phyloP scores from a whole-genome alignment of 371 early-diverging fungal species.

The Rhizopus microsporus region DNA sequence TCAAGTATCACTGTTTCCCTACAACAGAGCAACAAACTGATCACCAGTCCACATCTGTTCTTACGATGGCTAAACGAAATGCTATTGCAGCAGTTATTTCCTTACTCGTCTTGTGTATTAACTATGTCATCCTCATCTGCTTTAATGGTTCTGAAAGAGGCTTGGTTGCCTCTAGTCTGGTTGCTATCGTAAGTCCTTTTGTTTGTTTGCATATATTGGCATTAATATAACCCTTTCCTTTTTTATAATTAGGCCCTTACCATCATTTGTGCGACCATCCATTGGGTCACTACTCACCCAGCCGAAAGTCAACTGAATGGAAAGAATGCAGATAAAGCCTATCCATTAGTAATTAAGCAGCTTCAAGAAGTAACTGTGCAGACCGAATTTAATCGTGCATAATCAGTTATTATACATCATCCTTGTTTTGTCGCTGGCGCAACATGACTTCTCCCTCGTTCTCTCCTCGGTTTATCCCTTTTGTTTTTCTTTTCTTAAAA shows the following conservation, averaged over 20 bases:
- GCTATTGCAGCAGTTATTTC: conserved; percentile 40
- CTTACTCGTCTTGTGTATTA: conserved; percentile 35
- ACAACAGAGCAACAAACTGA: conserved; percentile 33
- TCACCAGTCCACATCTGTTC: conserved; percentile 37
- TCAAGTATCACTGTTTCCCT: conserved; percentile 47
- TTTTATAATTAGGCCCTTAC: conserved; percentile 21
- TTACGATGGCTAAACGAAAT: conserved; percentile 53
- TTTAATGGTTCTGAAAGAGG: conserved; percentile 41
- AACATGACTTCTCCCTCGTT: neutral
- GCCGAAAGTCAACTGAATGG: conserved; percentile 39
- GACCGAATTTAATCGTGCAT: conserved; percentile 39
- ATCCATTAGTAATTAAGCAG: conserved; percentile 48
- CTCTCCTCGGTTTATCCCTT: neutral
- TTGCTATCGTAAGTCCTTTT: conserved; percentile 32
- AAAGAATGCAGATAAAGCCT: conserved; percentile 46
- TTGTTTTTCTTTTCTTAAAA: neutral
- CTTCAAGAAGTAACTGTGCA: conserved; percentile 51
- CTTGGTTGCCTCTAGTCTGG: conserved; percentile 34
- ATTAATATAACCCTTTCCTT: neutral
- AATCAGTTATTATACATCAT: neutral
- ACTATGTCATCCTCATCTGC: conserved; percentile 40
- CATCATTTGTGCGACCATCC: conserved; percentile 31
- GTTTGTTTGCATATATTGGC: neutral
- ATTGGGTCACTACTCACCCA: conserved; percentile 49
- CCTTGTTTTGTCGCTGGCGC: conserved; percentile 1